Base-by-base conservation (phyloP, 2,329 filamentous ascomycete genomes). In the Phoma herbarum region DNA sequence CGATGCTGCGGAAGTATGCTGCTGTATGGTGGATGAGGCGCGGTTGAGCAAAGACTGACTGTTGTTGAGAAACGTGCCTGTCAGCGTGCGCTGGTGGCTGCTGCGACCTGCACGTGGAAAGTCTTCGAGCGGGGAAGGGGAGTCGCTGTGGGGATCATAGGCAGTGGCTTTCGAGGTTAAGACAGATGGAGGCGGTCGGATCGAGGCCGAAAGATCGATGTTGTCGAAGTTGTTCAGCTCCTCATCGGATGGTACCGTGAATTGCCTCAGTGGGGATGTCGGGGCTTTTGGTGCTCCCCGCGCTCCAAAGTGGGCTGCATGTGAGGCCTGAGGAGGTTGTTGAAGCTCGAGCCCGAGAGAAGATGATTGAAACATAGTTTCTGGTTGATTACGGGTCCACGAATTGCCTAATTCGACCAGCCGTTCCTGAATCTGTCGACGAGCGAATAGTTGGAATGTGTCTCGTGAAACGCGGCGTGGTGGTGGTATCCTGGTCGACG, bases 1-100 rank as follows among this genome's bases (percentile, higher is more conserved):
- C 23, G 75, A 74, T 71, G 75, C 64, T 68, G 67, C 63, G n/a
- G 75, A 74, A 69, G 69, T 75, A 73, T 76, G 75, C 56, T 77
- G 73, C 46, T 76, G 74, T 45, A 77, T 49, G 22, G 74, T 75
- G 9, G 71, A 71, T 45, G 75, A 70, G 42, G 76, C 75, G 50
- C 71, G 69, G 59, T 67, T 73, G 55, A 77, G 60, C 6, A 59
- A 35, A 23, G 56, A 54, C 42, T 59, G 56, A 43, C 71, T 75
- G 62, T 76, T 77, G 68, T 76, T 70, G 53, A 78, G 67, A 51
- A 78, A 69, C 0, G 75, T 74, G 53, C 71, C 72, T 8, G 75
- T 78, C 57, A 77, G 48, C 1, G 72, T 72, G 16, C 74, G 68
- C 57, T 75, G 71, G 62, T 76, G 76, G 52, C 60, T 66, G 52